Conservation (phyloP, 306 rosid species). For the Sesbania bispinosa region DNA sequence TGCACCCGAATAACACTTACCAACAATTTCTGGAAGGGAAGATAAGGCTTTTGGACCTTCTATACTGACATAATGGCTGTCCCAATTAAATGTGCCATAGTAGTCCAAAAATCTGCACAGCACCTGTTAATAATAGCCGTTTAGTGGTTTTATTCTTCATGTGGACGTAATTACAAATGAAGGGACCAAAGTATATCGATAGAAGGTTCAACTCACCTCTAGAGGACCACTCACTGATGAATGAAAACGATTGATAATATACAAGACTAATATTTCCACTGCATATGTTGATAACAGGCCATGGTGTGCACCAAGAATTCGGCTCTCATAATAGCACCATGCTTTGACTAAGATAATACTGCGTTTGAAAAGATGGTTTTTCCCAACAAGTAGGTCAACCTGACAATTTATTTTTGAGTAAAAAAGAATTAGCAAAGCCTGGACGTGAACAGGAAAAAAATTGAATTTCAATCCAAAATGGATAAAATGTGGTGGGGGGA, state of each 20-base stretch:
- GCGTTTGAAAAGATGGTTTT: constrained; percentile 61
- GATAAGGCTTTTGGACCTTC: constrained; percentile 53
- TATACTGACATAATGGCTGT: constrained; percentile 41
- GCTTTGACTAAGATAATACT: constrained; percentile 65
- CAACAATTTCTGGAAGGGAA: constrained; percentile 46
- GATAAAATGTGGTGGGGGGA: not conserved
- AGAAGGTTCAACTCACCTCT: constrained; percentile 47
- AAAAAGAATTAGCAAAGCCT: constrained; percentile 7
- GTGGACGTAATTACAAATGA: constrained; percentile 16
- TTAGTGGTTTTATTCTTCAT: constrained; percentile 19
- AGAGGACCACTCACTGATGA: constrained; percentile 59
- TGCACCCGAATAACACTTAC: constrained; percentile 33
- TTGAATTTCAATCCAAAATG: not conserved
- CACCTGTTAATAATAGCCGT: constrained; percentile 44
- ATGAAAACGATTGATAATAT: constrained; percentile 55
- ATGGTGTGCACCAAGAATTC: constrained; percentile 63
- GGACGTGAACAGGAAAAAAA: not conserved
- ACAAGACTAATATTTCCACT: constrained; percentile 57
- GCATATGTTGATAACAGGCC: constrained; percentile 73
- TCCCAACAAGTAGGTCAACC: constrained; percentile 57
- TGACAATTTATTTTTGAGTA: not conserved
- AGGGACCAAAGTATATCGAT: constrained; percentile 9
- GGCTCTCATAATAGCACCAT: constrained; percentile 81
- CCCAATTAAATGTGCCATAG: constrained; percentile 66
- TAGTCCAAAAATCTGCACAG: constrained; percentile 62